These are phyloP conservation scores for Tricholomella constricta DNA, from an alignment of 768 basidiomycete species.

Conservation along the genomic window DNA sequence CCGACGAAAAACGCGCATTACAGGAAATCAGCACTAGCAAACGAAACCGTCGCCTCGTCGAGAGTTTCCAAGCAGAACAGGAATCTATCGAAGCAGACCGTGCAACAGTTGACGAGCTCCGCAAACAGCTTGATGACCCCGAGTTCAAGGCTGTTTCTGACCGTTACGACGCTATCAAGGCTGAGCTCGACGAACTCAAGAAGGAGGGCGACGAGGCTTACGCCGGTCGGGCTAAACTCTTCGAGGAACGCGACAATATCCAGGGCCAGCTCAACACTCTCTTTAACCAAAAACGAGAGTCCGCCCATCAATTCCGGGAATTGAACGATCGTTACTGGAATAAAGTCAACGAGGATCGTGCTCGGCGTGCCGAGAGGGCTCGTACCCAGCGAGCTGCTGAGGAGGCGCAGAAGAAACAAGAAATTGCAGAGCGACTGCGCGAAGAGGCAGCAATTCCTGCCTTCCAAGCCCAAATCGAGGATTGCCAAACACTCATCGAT, in stretches of 20 bases:
- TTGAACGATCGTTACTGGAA: constrained; percentile 80
- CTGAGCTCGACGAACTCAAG: constrained; percentile 84
- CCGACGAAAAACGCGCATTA: constrained; percentile 95
- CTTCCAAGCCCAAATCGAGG: constrained; percentile 91
- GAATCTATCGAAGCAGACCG: constrained; percentile 82
- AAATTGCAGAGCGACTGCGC: constrained; percentile 74
- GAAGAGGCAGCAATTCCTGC: constrained; percentile 93
- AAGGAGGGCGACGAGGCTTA: constrained; percentile 85
- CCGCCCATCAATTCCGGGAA: constrained; percentile 70
- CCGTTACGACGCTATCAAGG: constrained; percentile 78
- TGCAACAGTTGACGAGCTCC: constrained; percentile 71
- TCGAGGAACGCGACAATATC: constrained; percentile 81
- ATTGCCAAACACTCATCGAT: constrained; percentile 92
- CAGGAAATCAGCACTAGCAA: constrained; percentile 78
- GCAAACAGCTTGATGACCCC: constrained; percentile 87
- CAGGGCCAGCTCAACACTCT: constrained; percentile 71
- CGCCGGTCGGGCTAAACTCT: constrained; percentile 77
- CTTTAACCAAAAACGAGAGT: constrained; percentile 77
- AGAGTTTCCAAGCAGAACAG: constrained; percentile 79
- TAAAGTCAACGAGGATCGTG: constrained; percentile 88
- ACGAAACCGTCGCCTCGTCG: constrained; percentile 73
- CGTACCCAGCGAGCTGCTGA: constrained; percentile 76
- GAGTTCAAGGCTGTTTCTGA: constrained; percentile 80
- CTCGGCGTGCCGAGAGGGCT: constrained; percentile 74
- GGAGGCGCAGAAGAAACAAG: constrained; percentile 79